These are phyloP conservation scores for Alternaria ventricosa DNA, from an alignment of 2,329 filamentous ascomycete species.

Conservation along the genomic window DNA sequence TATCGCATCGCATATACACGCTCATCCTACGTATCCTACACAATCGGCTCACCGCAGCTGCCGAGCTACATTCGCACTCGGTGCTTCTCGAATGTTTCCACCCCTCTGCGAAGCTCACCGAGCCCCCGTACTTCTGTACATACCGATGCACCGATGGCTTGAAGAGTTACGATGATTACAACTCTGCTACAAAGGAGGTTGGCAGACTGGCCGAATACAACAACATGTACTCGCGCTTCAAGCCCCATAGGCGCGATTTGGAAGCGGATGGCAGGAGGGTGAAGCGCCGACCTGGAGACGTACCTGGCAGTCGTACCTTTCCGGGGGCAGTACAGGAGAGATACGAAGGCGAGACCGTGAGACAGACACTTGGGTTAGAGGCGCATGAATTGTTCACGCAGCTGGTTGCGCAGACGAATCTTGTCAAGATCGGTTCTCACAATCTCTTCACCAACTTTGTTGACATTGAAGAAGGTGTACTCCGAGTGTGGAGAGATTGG, in stretches of 20 bases:
- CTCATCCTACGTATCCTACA: slow-evolving; percentile 69
- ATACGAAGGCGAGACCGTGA: slow-evolving; percentile 56
- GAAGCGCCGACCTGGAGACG: slow-evolving; percentile 54
- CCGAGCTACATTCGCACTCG: slow-evolving; percentile 66
- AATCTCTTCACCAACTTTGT: slow-evolving; percentile 69
- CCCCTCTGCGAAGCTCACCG: slow-evolving; percentile 70
- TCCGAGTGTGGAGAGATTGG: slow-evolving; percentile 78
- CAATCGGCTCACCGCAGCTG: slow-evolving; percentile 66
- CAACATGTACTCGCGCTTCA: slow-evolving; percentile 73
- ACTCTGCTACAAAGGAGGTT: slow-evolving; percentile 31
- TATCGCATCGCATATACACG: slow-evolving; percentile 69
- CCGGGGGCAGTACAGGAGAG: slow-evolving; percentile 35
- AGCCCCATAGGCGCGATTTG: slow-evolving; percentile 66
- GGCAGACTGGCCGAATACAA: slow-evolving; percentile 57
- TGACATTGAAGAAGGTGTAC: slow-evolving; percentile 70
- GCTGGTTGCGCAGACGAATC: slow-evolving; percentile 70
- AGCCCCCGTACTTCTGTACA: slow-evolving; percentile 72
- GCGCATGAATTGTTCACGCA: slow-evolving; percentile 76
- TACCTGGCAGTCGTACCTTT: slow-evolving; percentile 54
- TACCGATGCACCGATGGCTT: slow-evolving; percentile 70
- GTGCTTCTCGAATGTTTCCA: slow-evolving; percentile 82
- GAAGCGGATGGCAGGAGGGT: slow-evolving; percentile 47
- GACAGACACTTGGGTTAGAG: slow-evolving; percentile 69
- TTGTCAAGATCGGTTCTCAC: slow-evolving; percentile 70
- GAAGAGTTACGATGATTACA: slow-evolving; percentile 50